Evolutionary conservation across 495 filamentous ascomycete genomes (phyloP), one percentile per base, ranked within the genome.

Genomic region (Trichoderma reesei): DNA sequence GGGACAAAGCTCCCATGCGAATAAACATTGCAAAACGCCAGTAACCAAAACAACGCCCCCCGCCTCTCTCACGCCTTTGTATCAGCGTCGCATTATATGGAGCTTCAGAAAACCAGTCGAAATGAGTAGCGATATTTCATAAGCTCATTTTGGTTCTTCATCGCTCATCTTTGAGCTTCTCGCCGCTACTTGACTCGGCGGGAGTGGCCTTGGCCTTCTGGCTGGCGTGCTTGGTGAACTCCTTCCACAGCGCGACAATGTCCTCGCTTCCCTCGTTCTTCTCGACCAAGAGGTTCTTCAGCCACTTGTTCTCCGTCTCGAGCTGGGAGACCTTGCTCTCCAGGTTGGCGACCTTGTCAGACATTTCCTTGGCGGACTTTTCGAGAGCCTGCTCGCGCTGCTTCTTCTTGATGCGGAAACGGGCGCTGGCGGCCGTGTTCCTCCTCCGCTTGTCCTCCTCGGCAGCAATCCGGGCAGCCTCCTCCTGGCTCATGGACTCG

Each of bases 401-500:
- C 84, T 98, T 98, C 90, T 98, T 98, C 85, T 98, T 98, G 70
- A 96, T 86, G 64, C 94, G 89, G 84, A 98, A 98, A 63, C 94
- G 89, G 26, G 94, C 94, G 60, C 85, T 89, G 48, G 94, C 94
- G 41, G 94, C 94, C 1, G 94, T 98, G 76, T 98, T 98, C 66
- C 94, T 89, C 56, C 93, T 87, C 11, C 94, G 90, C 74, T 97
- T 97, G 75, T 98, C 94, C 79, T 98, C 94, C 76, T 98, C 94
- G 38, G 94, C 92, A 16, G 90, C 91, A 14, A 86, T 68, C 41
- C 90, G 83, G 41, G 92, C 82, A 66, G 85, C 76, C 70, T 91
- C 88, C 72, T 91, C 88, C 65, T 86, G 80, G 67, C 74, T 80
- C 56, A 71, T 62, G n/a, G 70, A 67, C 20, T 80, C 75, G 48